Evolutionary conservation across 176 grass and related monocot species (phyloP).

Genomic region (Poa pratensis): DNA sequence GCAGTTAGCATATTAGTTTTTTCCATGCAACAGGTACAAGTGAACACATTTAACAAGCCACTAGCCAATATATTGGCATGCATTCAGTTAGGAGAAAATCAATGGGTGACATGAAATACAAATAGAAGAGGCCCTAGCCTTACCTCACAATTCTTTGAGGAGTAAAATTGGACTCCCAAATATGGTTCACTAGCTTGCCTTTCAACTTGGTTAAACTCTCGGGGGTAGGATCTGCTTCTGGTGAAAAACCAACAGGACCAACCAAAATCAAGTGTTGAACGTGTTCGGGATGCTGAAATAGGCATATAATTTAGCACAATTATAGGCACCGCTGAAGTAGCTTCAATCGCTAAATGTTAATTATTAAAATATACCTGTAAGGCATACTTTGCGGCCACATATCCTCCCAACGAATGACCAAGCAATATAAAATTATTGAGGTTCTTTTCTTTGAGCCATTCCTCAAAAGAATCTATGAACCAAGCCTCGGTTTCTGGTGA

Average conservation of each 20-base stretch:
- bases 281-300: conserved; percentile 86
- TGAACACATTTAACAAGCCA: too few relatives aligned
- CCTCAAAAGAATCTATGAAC: conserved; percentile 97
- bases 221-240: conserved; percentile 65
- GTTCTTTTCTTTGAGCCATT: conserved; percentile 96
- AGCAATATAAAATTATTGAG: conserved; percentile 91
- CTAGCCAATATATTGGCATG: too few relatives aligned
- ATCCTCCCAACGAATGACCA: conserved; percentile 96
- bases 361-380: conserved; percentile 60
- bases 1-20: too few relatives aligned
- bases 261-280: conserved; percentile 93
- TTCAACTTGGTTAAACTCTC: conserved; percentile 79
- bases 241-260: conserved; percentile 82
- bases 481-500: conserved; percentile 90
- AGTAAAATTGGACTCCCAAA: conserved; percentile 96
- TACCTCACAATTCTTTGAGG: conserved; percentile 85
- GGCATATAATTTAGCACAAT: conserved; percentile 38
- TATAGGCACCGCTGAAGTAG: background rate
- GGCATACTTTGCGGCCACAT: conserved; percentile 88
- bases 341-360: background rate
- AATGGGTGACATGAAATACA: background rate
- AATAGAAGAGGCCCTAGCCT: conserved; percentile 16
- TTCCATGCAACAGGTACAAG: too few relatives aligned
- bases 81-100: too few relatives aligned
- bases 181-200: conserved; percentile 72